Percentiles rank a stretch among this genome's conserved stretches.
Evolutionary conservation across 2,329 filamentous ascomycete species (phyloP).

Genomic region (Claviceps cyperi): DNA sequence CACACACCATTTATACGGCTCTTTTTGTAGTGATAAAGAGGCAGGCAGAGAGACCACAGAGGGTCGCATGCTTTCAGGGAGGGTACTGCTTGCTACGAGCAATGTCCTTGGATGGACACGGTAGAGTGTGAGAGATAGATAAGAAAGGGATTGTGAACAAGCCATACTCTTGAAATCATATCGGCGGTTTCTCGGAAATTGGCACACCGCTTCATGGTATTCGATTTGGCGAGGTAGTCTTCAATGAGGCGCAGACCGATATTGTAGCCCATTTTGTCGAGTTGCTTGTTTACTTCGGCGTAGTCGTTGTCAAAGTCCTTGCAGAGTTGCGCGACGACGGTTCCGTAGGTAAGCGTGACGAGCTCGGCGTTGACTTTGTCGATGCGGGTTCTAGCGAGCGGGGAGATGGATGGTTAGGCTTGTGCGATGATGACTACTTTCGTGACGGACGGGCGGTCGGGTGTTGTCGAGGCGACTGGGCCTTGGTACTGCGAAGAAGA

Average conservation of each 20-base stretch:
- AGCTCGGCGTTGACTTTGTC: slow-evolving; percentile 98
- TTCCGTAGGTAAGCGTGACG: slow-evolving; percentile 93
- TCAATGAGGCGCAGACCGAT: slow-evolving; percentile 93
- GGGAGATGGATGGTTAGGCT: slow-evolving; percentile 15
- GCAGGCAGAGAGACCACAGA: no score
- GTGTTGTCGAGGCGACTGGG: not conserved
- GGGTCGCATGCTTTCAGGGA: no score
- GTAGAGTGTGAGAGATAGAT: not conserved
- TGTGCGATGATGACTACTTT: not conserved
- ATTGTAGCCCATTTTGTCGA: slow-evolving; percentile 99
- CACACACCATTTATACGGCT: no score
- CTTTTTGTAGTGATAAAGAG: no score
- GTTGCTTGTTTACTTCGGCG: slow-evolving; percentile 86
- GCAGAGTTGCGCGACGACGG: slow-evolving; percentile 90
- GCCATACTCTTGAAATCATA: slow-evolving; percentile 76
- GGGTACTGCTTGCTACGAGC: no score
- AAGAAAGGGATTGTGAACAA: not conserved
- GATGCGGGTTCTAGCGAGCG: slow-evolving; percentile 57
- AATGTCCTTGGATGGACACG: slow-evolving; percentile 31
- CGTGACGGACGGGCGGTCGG: not conserved
- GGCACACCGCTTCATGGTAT: slow-evolving; percentile 71
- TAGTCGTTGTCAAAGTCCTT: slow-evolving; percentile 95
- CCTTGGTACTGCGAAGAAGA: not conserved
- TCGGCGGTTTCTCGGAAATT: slow-evolving; percentile 96
- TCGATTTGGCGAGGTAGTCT: slow-evolving; percentile 93